Evolutionary conservation across 345 rosid genomes (phyloP).

Genomic region (Eucalyptus pauciflora): DNA sequence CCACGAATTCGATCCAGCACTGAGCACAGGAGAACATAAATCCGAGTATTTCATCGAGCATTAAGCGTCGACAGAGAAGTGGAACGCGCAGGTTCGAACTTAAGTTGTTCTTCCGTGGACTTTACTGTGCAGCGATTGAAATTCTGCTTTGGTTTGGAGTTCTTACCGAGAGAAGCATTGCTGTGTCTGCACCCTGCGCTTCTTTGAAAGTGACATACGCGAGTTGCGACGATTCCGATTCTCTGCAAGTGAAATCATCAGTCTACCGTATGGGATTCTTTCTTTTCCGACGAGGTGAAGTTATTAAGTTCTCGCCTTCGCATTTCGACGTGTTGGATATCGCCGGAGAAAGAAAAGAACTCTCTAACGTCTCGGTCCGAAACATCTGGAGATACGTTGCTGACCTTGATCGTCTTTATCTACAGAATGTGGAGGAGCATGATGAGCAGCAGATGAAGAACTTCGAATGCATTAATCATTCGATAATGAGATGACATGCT

Average conservation of each 20-base stretch:
- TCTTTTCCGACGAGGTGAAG: neutral
- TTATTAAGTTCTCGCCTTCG: conserved; percentile 11
- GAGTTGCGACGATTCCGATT: conserved; percentile 19
- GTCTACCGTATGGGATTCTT: neutral
- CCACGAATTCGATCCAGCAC: neutral
- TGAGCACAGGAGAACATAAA: neutral
- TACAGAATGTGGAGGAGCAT: neutral
- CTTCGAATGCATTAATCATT: neutral
- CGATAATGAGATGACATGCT: neutral
- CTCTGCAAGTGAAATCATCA: conserved; percentile 5
- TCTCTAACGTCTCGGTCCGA: conserved; percentile 24
- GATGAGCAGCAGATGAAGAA: neutral
- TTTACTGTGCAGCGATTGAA: neutral
- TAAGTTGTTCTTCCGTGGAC: neutral
- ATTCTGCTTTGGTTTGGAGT: neutral
- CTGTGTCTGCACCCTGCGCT: conserved; percentile 34
- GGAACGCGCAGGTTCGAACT: neutral
- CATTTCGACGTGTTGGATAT: conserved; percentile 33
- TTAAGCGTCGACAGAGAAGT: neutral
- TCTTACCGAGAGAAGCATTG: conserved; percentile 38
- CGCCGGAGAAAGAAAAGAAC: conserved; percentile 44
- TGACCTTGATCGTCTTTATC: conserved; percentile 35
- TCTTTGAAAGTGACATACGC: conserved; percentile 35
- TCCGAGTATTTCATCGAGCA: neutral
- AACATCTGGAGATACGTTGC: conserved; percentile 29